Conservation (phyloP, 2,329 filamentous ascomycete genomes). For the Colletotrichum sublineola region DNA sequence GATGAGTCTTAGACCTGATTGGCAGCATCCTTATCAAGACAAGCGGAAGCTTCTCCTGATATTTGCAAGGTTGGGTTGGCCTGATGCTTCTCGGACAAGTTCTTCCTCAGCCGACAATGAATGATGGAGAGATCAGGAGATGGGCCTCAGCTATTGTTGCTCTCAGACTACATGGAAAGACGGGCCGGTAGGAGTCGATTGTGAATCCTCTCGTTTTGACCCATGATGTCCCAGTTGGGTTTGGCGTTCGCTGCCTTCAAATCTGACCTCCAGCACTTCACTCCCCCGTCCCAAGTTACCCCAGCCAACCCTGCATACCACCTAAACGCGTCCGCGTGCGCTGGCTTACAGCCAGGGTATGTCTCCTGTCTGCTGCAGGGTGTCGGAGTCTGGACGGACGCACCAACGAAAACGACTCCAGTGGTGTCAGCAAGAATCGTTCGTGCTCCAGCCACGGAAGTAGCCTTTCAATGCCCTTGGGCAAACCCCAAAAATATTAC, state of each 20-base stretch:
- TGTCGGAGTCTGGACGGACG: background rate
- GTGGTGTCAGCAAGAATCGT: background rate
- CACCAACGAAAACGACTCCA: background rate
- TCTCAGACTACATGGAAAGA: constrained; percentile 40
- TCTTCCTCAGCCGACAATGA: background rate
- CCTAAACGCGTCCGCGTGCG: constrained; percentile 2
- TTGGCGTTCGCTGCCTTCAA: constrained; percentile 28
- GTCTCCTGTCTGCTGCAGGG: constrained; percentile 13
- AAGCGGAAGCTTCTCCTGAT: background rate
- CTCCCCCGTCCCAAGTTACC: constrained; percentile 11
- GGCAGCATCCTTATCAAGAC: background rate
- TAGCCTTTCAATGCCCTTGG: constrained; percentile 16
- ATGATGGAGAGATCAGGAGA: background rate
- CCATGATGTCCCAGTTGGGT: constrained; percentile 11
- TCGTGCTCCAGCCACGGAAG: constrained; percentile 10
- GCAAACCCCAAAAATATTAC: constrained; percentile 7
- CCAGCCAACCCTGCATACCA: constrained; percentile 22
- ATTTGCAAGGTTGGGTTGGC: background rate
- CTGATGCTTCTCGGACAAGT: background rate
- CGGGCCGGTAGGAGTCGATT: constrained; percentile 30
- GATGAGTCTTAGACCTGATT: background rate
- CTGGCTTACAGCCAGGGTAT: constrained; percentile 22
- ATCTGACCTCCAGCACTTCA: constrained; percentile 31
- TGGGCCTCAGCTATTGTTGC: constrained; percentile 4
- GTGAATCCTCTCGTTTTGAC: constrained; percentile 19